Evolutionary conservation across 441 rosid genomes (phyloP).

Genomic region (Sinapis alba): DNA sequence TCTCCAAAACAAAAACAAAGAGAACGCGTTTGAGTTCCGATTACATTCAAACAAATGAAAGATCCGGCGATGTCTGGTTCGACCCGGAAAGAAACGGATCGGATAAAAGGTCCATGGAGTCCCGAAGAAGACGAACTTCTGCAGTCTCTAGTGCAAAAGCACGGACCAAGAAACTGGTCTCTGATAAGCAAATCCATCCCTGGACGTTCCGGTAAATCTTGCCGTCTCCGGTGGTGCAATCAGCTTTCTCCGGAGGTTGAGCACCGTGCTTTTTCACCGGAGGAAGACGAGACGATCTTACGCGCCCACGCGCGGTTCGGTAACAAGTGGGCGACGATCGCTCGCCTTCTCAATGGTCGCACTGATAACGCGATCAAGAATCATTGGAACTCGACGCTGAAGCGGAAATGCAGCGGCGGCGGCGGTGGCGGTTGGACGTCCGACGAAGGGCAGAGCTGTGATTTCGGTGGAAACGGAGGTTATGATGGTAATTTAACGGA

Average conservation of each 20-base stretch:
- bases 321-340: slow-evolving; percentile 61
- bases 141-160: slow-evolving; percentile 34
- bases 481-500: slow-evolving; percentile 33
- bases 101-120: slow-evolving; percentile 56
- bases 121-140: slow-evolving; percentile 54
- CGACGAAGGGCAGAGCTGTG: background rate
- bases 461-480: slow-evolving; percentile 28
- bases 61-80: slow-evolving; percentile 43
- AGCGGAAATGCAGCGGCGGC: slow-evolving; percentile 38
- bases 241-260: slow-evolving; percentile 59
- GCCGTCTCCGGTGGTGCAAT: slow-evolving; percentile 65
- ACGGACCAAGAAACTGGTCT: slow-evolving; percentile 61
- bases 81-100: slow-evolving; percentile 47
- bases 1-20: background rate
- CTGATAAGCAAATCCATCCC: slow-evolving; percentile 45
- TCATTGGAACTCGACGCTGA: slow-evolving; percentile 61
- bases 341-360: slow-evolving; percentile 54
- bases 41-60: background rate
- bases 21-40: slow-evolving; percentile 13
- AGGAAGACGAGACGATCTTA: slow-evolving; percentile 53
- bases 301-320: slow-evolving; percentile 52
- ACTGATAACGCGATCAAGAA: slow-evolving; percentile 64
- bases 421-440: background rate
- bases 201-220: slow-evolving; percentile 61
- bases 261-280: slow-evolving; percentile 51